Conservation (phyloP, 2,329 filamentous ascomycete species). For the Ampelomyces quisqualis region DNA sequence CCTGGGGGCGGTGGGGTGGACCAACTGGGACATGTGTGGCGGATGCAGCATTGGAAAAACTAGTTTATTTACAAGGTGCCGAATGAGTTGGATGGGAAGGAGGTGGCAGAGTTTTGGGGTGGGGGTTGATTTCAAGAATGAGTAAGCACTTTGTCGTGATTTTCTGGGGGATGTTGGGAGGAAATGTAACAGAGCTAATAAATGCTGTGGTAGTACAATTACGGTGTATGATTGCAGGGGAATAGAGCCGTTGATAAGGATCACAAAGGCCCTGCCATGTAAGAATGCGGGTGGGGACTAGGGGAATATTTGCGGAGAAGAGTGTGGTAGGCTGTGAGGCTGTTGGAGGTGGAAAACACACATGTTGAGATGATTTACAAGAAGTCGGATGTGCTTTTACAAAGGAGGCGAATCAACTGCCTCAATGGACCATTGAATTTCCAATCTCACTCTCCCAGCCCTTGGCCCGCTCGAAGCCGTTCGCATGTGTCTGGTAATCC, state of each 20-base stretch:
- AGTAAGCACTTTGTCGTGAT: constrained; percentile 13
- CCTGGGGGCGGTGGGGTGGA: constrained; percentile 22
- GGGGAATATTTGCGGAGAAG: constrained; percentile 36
- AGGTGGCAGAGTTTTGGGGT: constrained; percentile 35
- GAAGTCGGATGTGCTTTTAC: too few relatives aligned
- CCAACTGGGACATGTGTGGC: constrained; percentile 20
- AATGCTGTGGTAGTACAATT: constrained; percentile 21
- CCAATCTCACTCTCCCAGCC: constrained; percentile 76
- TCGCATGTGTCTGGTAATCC: constrained; percentile 40
- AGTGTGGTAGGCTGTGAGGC: constrained; percentile 23
- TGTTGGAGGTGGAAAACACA: background rate
- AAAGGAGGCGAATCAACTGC: too few relatives aligned
- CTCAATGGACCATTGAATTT: constrained; percentile 36
- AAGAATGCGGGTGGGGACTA: constrained; percentile 28
- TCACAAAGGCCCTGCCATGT: constrained; percentile 19
- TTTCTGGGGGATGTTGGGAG: too few relatives aligned
- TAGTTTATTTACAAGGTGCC: constrained; percentile 19
- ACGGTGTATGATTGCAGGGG: constrained; percentile 27
- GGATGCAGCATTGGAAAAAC: constrained; percentile 24
- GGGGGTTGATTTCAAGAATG: constrained; percentile 21
- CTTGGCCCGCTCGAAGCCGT: constrained; percentile 61
- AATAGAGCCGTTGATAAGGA: constrained; percentile 11
- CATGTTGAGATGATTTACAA: too few relatives aligned
- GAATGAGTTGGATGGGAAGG: constrained; percentile 10
- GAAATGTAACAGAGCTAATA: constrained; percentile 3